A percentile compares a stretch with the other conserved stretches of the same genome.
Conservation (phyloP, 164 flowering plant genomes). For the Akebia trifoliata region DNA sequence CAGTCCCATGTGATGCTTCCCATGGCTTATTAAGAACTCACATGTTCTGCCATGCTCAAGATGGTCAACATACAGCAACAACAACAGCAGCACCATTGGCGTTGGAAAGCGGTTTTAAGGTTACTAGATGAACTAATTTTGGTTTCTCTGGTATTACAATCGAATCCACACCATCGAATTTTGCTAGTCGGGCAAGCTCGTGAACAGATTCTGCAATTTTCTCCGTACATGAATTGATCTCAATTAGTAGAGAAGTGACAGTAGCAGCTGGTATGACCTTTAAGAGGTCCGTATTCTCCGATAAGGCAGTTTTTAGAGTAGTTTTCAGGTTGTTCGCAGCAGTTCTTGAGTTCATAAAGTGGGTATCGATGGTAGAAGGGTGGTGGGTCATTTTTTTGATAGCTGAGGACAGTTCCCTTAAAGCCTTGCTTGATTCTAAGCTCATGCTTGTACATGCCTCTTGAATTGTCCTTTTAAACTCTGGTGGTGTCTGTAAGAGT, state of each 20-base stretch:
- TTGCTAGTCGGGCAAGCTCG: constrained; percentile 44
- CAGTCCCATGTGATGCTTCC: not conserved
- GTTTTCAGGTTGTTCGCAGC: constrained; percentile 36
- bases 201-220: constrained; percentile 39
- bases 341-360: constrained; percentile 28
- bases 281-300: constrained; percentile 29
- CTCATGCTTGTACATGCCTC: constrained; percentile 41
- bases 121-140: constrained; percentile 7
- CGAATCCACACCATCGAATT: constrained; percentile 21
- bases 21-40: not conserved
- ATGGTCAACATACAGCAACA: constrained; percentile 2
- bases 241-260: constrained; percentile 49
- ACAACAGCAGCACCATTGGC: not conserved
- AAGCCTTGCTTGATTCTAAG: constrained; percentile 38
- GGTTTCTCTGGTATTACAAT: constrained; percentile 12
- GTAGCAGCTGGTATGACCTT: constrained; percentile 36
- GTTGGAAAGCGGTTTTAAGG: constrained; percentile 1
- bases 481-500: constrained; percentile 24
- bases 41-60: not conserved
- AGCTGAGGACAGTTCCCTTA: constrained; percentile 37
- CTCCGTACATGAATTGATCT: constrained; percentile 37
- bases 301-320: constrained; percentile 24
- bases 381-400: constrained; percentile 32
- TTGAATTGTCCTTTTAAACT: constrained; percentile 36
- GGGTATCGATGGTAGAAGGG: constrained; percentile 19